Evolutionary conservation across 352 stramenopile genomes (phyloP).

Genomic region (Phytophthora brassicae): DNA sequence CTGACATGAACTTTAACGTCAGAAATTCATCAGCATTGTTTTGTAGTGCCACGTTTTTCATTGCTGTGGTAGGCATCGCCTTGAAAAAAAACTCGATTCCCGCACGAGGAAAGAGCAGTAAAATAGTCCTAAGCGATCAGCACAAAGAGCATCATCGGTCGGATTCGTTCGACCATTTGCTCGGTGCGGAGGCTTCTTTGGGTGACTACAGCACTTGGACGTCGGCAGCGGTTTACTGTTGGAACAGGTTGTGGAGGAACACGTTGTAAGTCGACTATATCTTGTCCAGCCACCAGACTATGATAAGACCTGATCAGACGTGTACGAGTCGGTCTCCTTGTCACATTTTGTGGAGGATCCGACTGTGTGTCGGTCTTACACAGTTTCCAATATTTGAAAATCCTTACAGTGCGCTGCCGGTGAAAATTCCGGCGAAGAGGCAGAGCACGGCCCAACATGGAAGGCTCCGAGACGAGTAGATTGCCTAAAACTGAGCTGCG

Average conservation of each 20-base stretch:
- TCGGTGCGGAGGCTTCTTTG: constrained; percentile 6
- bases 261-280: constrained; percentile 44
- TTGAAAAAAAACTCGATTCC: no score
- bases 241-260: constrained; percentile 52
- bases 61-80: no score
- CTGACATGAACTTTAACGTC: no score
- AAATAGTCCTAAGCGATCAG: no score
- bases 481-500: constrained; percentile 14
- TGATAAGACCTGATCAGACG: constrained; percentile 43
- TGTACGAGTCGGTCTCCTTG: constrained; percentile 41
- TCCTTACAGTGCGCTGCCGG: constrained; percentile 30
- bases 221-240: no score
- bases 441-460: constrained; percentile 29
- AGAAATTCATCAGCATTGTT: no score
- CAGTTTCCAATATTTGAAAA: constrained; percentile 30
- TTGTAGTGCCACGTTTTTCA: no score
- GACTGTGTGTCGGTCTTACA: constrained; percentile 44
- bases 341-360: constrained; percentile 35
- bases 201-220: no score
- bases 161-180: constrained; percentile 13
- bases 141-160: constrained; percentile 31
- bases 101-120: no score
- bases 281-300: constrained; percentile 40
- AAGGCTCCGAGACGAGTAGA: no score
- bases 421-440: constrained; percentile 38